Evolutionary conservation across 805 yeast species (phyloP).

Genomic region (Cyberlindnera euphorbiiphila): DNA sequence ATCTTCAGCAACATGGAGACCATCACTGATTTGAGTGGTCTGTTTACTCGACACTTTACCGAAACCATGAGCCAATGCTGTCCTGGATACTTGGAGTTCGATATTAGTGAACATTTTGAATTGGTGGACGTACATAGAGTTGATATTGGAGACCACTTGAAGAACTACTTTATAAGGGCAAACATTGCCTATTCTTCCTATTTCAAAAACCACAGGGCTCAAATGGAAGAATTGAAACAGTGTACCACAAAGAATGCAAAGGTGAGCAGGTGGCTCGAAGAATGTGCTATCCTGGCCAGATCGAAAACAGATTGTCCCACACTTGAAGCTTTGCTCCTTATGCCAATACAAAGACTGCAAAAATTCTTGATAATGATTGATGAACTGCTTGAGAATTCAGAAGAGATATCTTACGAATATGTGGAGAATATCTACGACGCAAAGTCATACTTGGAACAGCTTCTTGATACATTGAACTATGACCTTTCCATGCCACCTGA

Average conservation of each 20-base stretch:
- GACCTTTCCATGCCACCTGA: not conserved
- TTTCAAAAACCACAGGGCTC: conserved; percentile 30
- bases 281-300: conserved; percentile 28
- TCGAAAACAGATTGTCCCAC: conserved; percentile 25
- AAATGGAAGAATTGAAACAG: conserved; percentile 25
- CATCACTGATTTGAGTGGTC: conserved; percentile 34
- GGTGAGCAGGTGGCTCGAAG: conserved; percentile 33
- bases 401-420: conserved; percentile 8
- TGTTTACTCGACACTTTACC: conserved; percentile 26
- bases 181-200: conserved; percentile 34
- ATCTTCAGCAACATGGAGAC: conserved; percentile 43
- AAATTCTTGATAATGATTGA: conserved; percentile 24
- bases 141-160: conserved; percentile 30
- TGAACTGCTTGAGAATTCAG: conserved; percentile 14
- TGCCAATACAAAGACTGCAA: conserved; percentile 31
- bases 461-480: conserved; percentile 13
- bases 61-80: conserved; percentile 3
- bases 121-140: conserved; percentile 14
- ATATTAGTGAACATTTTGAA: conserved; percentile 11
- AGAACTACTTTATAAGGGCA: conserved; percentile 31
- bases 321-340: conserved; percentile 30
- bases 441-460: conserved; percentile 16
- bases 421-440: conserved; percentile 20
- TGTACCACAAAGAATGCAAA: conserved; percentile 19
- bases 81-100: conserved; percentile 6